phyloP scores from a whole-genome alignment of 164 flowering plant genomes.

The Aristolochia fimbriata region DNA sequence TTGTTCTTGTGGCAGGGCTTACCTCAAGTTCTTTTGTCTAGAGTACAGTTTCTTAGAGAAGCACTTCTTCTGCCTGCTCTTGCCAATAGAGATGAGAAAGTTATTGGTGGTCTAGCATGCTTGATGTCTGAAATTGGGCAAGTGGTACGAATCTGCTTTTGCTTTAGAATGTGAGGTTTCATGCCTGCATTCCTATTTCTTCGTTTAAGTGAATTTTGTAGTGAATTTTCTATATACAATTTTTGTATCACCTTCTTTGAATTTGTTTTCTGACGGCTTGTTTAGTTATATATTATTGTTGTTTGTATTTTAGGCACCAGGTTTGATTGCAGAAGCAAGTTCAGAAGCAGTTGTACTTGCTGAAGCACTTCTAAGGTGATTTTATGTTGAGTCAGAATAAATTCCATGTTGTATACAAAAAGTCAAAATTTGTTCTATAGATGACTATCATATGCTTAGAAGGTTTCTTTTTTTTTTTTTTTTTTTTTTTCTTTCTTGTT shows the following conservation, averaged over 20 bases:
- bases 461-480: not conserved
- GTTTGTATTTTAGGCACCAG: slow-evolving; percentile 56
- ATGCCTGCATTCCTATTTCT: not conserved
- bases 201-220: not conserved
- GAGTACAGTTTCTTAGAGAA: slow-evolving; percentile 71
- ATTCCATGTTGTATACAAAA: not conserved
- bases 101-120: slow-evolving; percentile 77
- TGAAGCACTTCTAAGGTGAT: slow-evolving; percentile 78
- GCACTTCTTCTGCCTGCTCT: slow-evolving; percentile 80
- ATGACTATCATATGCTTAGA: not conserved
- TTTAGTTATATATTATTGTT: slow-evolving; percentile 1
- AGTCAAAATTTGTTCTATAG: not conserved
- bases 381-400: not conserved
- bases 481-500: too few species aligned
- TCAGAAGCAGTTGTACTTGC: slow-evolving; percentile 68
- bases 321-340: slow-evolving; percentile 75
- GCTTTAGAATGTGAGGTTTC: slow-evolving; percentile 1
- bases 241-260: too few species aligned
- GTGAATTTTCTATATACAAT: too few species aligned
- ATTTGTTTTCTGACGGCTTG: too few species aligned
- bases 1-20: slow-evolving; percentile 44
- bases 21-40: slow-evolving; percentile 66
- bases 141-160: slow-evolving; percentile 48
- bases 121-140: slow-evolving; percentile 97
- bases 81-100: slow-evolving; percentile 56